A percentile compares a stretch with the other conserved stretches of the same genome.
Conservation (phyloP, 495 filamentous ascomycete species). For the Articulospora tetracladia region DNA sequence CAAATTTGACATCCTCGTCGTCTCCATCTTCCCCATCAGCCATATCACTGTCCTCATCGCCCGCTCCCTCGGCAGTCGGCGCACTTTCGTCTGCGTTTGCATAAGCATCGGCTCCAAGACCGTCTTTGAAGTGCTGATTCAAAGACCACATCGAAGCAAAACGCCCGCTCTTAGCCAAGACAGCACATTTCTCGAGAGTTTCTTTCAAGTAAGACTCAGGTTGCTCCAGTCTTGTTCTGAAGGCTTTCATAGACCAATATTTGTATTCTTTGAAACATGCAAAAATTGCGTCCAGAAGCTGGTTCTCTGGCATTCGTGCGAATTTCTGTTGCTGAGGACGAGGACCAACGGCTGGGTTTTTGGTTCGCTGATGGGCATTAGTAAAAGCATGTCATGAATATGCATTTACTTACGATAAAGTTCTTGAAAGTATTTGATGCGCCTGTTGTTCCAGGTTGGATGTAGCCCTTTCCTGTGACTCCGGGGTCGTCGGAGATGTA, state of each 20-base stretch:
- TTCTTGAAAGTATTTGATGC: slow-evolving; percentile 42
- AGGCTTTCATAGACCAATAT: slow-evolving; percentile 85
- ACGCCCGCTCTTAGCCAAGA: slow-evolving; percentile 70
- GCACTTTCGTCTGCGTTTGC: slow-evolving; percentile 38
- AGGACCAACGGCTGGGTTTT: not conserved
- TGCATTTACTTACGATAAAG: slow-evolving; percentile 51
- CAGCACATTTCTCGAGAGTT: slow-evolving; percentile 75
- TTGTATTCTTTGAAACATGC: slow-evolving; percentile 74
- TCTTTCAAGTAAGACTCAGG: slow-evolving; percentile 90
- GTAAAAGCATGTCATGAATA: not conserved
- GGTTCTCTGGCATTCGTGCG: slow-evolving; percentile 79
- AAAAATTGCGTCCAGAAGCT: slow-evolving; percentile 81
- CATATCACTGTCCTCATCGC: slow-evolving; percentile 39
- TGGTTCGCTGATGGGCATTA: slow-evolving; percentile 6
- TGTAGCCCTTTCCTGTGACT: slow-evolving; percentile 30
- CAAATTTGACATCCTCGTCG: slow-evolving; percentile 68
- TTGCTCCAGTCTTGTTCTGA: slow-evolving; percentile 70
- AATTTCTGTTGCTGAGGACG: slow-evolving; percentile 50
- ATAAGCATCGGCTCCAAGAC: slow-evolving; percentile 39
- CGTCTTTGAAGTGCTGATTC: slow-evolving; percentile 62
- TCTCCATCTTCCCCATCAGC: slow-evolving; percentile 61
- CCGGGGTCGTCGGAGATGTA: slow-evolving; percentile 39
- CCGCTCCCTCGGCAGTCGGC: slow-evolving; percentile 45
- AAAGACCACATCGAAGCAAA: slow-evolving; percentile 84
- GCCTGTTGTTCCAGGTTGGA: slow-evolving; percentile 46